Conservation (phyloP, 2,329 filamentous ascomycete genomes). For the Myriosclerotinia duriaeana region DNA sequence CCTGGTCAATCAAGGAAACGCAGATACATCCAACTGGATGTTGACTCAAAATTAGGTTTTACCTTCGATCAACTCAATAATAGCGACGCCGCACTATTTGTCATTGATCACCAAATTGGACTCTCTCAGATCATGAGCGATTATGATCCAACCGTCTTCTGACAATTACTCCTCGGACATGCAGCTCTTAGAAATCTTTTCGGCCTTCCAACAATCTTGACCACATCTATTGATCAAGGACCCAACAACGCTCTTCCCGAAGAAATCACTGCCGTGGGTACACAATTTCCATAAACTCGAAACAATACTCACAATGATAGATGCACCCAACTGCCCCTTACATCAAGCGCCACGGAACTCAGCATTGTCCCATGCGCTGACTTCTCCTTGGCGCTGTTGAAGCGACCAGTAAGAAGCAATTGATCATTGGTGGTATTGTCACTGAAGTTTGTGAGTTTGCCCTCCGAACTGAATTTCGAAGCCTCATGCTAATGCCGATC, state of each 20-base stretch:
- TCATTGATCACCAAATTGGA: slow-evolving; percentile 61
- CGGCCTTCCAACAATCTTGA: slow-evolving; percentile 66
- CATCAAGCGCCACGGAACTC: slow-evolving; percentile 66
- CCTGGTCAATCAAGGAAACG: no score
- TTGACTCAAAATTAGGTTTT: slow-evolving; percentile 26
- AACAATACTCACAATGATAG: slow-evolving; percentile 67
- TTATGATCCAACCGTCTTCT: slow-evolving; percentile 63
- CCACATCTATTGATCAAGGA: slow-evolving; percentile 63
- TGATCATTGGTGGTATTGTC: slow-evolving; percentile 70
- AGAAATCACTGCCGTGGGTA: slow-evolving; percentile 62
- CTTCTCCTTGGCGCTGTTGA: slow-evolving; percentile 68
- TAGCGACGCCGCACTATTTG: slow-evolving; percentile 50
- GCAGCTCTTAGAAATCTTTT: slow-evolving; percentile 65
- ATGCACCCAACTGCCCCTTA: slow-evolving; percentile 68
- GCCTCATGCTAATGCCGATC: not conserved
- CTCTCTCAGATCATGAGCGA: slow-evolving; percentile 62
- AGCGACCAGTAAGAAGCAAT: slow-evolving; percentile 64
- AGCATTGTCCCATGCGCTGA: slow-evolving; percentile 74
- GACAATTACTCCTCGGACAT: slow-evolving; percentile 67
- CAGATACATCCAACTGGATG: not conserved
- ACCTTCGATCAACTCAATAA: slow-evolving; percentile 42
- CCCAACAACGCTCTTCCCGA: slow-evolving; percentile 71
- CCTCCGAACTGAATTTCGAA: not conserved
- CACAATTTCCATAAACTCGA: slow-evolving; percentile 62
- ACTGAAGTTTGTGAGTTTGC: slow-evolving; percentile 61